These are phyloP conservation scores for Arthrobotrys sinensis DNA, from an alignment of 2,329 filamentous ascomycete species.

Conservation along the genomic window DNA sequence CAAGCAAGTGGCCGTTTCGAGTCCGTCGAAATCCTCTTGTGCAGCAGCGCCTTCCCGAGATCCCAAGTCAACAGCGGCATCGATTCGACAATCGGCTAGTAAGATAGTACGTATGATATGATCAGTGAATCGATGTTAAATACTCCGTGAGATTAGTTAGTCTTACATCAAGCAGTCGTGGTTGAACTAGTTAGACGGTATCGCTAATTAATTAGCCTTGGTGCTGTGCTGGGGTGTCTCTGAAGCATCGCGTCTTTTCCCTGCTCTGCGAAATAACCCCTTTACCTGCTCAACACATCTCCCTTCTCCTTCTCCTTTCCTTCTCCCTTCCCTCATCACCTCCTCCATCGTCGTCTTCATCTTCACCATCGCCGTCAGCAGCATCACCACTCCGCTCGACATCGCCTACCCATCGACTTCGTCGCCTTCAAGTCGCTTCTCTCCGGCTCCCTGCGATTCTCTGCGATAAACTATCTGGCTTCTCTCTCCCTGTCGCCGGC, in stretches of 20 bases:
- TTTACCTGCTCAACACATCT: conserved; percentile 61
- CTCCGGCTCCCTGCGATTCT: conserved; percentile 42
- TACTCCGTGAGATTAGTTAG: background rate
- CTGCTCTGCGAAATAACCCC: conserved; percentile 54
- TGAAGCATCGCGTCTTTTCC: conserved; percentile 54
- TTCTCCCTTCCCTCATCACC: conserved; percentile 35
- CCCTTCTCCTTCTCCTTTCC: conserved; percentile 49
- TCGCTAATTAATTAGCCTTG: conserved; percentile 3
- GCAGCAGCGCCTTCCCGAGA: conserved; percentile 18
- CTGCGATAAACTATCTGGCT: conserved; percentile 37
- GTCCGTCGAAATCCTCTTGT: background rate
- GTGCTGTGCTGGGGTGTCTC: conserved; percentile 15
- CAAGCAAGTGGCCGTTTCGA: conserved; percentile 6
- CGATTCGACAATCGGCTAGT: conserved; percentile 2
- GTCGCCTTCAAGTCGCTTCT: conserved; percentile 30
- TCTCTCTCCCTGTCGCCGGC: conserved; percentile 31
- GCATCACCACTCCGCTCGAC: conserved; percentile 31
- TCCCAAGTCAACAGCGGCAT: conserved; percentile 8
- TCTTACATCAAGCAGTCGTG: background rate
- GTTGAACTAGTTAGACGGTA: too few relatives aligned
- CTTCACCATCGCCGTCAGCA: conserved; percentile 39
- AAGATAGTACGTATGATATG: too few relatives aligned
- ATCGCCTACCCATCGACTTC: conserved; percentile 37
- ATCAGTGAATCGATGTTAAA: background rate
- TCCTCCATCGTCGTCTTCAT: conserved; percentile 12